Evolutionary conservation across 2,329 filamentous ascomycete species (phyloP).

Genomic region (Daldinia sp.): DNA sequence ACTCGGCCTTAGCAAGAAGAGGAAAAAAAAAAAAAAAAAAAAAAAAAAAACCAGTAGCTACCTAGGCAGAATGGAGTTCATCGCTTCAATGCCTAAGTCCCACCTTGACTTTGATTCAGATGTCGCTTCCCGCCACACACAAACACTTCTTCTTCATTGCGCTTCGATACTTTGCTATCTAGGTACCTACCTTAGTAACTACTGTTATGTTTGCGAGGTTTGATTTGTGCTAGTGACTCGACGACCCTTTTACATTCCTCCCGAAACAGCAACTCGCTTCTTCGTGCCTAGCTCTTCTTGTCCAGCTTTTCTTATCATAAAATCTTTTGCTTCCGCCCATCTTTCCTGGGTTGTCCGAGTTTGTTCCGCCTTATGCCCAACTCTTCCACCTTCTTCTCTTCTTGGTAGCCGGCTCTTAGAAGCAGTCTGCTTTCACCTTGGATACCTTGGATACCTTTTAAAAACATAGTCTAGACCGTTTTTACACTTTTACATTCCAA

Average conservation of each 20-base stretch:
- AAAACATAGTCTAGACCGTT: background rate
- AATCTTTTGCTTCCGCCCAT: constrained; percentile 18
- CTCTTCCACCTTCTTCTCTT: constrained; percentile 6
- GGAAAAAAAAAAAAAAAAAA: constrained; percentile 11
- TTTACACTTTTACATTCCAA: constrained; percentile 8
- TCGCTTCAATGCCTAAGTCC: constrained; percentile 33
- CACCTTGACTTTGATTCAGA: constrained; percentile 36
- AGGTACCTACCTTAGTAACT: background rate
- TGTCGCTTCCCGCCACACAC: constrained; percentile 40
- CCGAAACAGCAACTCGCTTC: constrained; percentile 26
- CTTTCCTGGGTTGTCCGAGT: background rate
- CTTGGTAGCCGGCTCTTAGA: constrained; percentile 13
- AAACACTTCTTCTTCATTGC: constrained; percentile 26
- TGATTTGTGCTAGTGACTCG: constrained; percentile 27
- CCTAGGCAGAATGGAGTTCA: constrained; percentile 1
- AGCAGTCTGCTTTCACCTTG: background rate
- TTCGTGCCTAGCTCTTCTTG: constrained; percentile 4
- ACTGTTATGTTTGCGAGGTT: constrained; percentile 35
- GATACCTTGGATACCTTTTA: background rate
- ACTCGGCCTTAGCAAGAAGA: constrained; percentile 26
- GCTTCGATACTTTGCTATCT: constrained; percentile 19
- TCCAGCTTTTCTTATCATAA: constrained; percentile 12
- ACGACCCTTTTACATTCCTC: constrained; percentile 29
- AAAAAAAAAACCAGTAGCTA: constrained; percentile 13
- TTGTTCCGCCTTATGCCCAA: constrained; percentile 32